Conservation (phyloP, 1,284 basidiomycete species). For the Psilocybe mexicana region DNA sequence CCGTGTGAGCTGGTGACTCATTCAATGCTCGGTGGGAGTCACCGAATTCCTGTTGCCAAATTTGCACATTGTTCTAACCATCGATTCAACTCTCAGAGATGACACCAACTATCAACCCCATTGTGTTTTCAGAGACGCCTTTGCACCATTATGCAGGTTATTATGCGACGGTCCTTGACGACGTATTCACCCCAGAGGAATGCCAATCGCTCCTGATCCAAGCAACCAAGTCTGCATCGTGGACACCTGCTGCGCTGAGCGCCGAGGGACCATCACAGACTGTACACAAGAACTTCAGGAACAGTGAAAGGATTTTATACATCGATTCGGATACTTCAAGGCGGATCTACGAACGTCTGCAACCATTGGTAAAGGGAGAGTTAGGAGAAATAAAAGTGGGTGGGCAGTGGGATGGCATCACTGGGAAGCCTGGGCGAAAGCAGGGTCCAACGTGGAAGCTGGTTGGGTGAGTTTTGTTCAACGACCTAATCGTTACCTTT, state of each 20-base stretch:
- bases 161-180: conserved; percentile 37
- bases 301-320: conserved; percentile 35
- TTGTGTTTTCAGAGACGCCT: conserved; percentile 35
- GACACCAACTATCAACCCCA: conserved; percentile 14
- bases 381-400: conserved; percentile 29
- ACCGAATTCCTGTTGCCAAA: background rate
- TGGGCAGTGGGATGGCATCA: conserved; percentile 32
- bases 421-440: conserved; percentile 32
- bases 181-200: conserved; percentile 36
- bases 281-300: conserved; percentile 36
- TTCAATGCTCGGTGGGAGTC: background rate
- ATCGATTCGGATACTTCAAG: conserved; percentile 27
- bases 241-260: conserved; percentile 34
- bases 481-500: background rate
- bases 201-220: conserved; percentile 31
- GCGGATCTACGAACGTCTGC: conserved; percentile 32
- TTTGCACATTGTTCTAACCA: background rate
- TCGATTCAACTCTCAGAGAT: background rate
- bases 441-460: conserved; percentile 36
- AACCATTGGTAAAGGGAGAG: conserved; percentile 32
- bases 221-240: conserved; percentile 25
- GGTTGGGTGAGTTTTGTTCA: conserved; percentile 25
- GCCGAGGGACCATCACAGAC: conserved; percentile 24
- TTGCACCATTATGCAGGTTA: conserved; percentile 32
- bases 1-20: background rate